Base-by-base conservation (phyloP, 768 basidiomycete genomes). In the Russula olivacea region DNA sequence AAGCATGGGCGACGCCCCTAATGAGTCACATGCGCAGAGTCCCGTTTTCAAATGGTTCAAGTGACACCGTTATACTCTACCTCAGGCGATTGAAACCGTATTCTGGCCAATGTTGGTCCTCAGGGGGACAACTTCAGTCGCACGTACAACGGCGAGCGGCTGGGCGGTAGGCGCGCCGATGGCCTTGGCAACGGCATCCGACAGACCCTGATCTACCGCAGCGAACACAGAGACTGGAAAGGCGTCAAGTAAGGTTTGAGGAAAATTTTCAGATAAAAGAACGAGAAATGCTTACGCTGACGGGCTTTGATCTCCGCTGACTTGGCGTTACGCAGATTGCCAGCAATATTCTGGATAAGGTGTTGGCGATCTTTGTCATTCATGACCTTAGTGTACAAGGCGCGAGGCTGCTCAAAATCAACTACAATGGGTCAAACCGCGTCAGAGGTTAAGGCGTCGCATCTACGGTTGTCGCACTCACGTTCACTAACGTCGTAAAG, bases 351-450 rank as follows among this genome's bases (percentile, higher is more conserved):
- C 70, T 76, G 72, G 60, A 91, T 81, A 56, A 86, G 83, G 68
- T 85, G 82, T 63, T 81, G 78, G 41, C 83, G 78, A 66, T 80
- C 79, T 30, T 76, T 71, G 61, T 89, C 83, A 59, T 78, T 80
- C 80, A 86, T 83, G n/a, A 91, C 88, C 66, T 79, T 83, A 61
- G 69, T 71, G 79, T 84, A 91, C 58, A 91, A 73, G 25, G 78
- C 82, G 61, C 88, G 85, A 14, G 89, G 89, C 72, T 91, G 90
- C 76, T 91, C 89, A 69, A 91, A 92, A 78, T 92, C 89, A 67
- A 91, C 88, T 89, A 59, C 2, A 66, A 36, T 5, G 17, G 59
- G 50, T 59, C 23, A 63, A 40, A 40, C 58, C 32, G 17, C 5
- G 51, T 65, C 30, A 38, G n/a, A 56, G 32, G 32, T n/a, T 55